Evolutionary conservation across 192 early-diverging fungal genomes (phyloP), one percentile per base, ranked within the genome.

Genomic region (Dissophora globulifera): DNA sequence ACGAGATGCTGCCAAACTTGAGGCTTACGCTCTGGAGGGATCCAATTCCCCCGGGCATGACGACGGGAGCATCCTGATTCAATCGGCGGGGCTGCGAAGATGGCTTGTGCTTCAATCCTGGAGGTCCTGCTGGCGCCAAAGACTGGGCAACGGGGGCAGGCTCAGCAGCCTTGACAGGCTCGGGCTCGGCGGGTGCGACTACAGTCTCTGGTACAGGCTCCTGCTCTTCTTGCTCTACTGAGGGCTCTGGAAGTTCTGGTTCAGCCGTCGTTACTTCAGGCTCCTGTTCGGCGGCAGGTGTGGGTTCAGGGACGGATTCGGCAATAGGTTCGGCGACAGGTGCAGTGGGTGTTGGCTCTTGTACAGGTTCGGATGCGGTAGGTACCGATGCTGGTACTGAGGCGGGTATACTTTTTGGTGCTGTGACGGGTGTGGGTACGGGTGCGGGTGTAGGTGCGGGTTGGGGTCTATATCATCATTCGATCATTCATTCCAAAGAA

Each of bases 1-100:
- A 78, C 19, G 81, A 78, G 48, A 93, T 76, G 45, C 90, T 93
- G 22, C 94, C 95, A 84, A 96, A 96, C 67, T 92, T 90, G 22
- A 91, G 84, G 50, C 87, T 91, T 20, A 93, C 84, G 33, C 86
- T 81, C 30, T 87, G 85, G 10, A 93, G 58, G 32, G 86, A 72
- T 6, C 90, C 76, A 46, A 78, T 84, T 46, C 83, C 85, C 41
- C 80, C 78, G 13, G 94, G 93, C 89, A 97, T 94, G 19, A 96
- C 93, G 13, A 96, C 93, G 40, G 94, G 85, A 15, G 90, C 90
- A 74, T 95, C 93, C 71, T 97, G 96, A 55, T 92, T 92, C 67
- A 95, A 83, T 69, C 92, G 91, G 66, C 93, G 90, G 20, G 85
- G 45, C 31, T 82, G 71, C 11, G 72, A 17, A n/a, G 68, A 62